phyloP scores from a whole-genome alignment of 2,329 filamentous ascomycete genomes.

The Fusarium xyrophilum region DNA sequence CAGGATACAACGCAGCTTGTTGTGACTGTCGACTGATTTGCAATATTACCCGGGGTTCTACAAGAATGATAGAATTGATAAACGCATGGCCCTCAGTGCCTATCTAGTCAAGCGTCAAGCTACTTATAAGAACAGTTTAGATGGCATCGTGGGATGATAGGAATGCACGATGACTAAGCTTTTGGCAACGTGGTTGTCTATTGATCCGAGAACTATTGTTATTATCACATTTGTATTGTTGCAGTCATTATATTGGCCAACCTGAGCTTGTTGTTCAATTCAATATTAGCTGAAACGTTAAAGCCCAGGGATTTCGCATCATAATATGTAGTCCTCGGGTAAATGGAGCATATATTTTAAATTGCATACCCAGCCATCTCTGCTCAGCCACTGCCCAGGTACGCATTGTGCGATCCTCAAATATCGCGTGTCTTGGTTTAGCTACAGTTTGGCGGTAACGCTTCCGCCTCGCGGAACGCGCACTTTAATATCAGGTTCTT shows the following conservation, averaged over 20 bases:
- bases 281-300: slow-evolving; percentile 17
- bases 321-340: background rate
- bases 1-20: background rate
- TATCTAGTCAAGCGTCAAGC: background rate
- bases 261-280: slow-evolving; percentile 15
- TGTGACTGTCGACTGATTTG: background rate
- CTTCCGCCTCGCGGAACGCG: slow-evolving; percentile 23
- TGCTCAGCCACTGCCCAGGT: slow-evolving; percentile 26
- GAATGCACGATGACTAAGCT: slow-evolving; percentile 33
- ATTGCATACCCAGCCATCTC: slow-evolving; percentile 4
- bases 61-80: no score
- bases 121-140: slow-evolving; percentile 8
- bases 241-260: background rate
- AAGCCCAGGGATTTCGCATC: background rate
- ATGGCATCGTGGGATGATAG: background rate
- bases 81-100: background rate
- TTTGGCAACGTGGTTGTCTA: background rate
- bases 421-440: slow-evolving; percentile 15
- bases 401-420: slow-evolving; percentile 21
- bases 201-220: slow-evolving; percentile 7
- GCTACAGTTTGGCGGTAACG: slow-evolving; percentile 19
- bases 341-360: slow-evolving; percentile 7
- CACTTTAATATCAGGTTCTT: slow-evolving; percentile 53
- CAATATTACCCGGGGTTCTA: background rate
- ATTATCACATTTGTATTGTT: background rate